Conservation (phyloP, 176 grass and related monocot genomes). For the Canna indica region DNA sequence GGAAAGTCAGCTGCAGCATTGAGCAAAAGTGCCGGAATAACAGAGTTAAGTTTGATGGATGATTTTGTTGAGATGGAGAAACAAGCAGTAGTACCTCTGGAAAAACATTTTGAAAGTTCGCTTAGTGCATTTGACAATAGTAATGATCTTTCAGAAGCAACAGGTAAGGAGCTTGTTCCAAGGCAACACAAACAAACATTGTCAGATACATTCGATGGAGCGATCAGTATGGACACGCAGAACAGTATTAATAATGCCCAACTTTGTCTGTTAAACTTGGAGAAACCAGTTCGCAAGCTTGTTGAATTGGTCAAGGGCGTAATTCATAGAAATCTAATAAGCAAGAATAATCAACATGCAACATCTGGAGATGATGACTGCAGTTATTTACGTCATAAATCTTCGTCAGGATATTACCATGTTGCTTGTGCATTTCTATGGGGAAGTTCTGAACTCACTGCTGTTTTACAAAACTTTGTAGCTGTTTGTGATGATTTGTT, state of each 20-base stretch:
- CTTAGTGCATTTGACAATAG: conserved; percentile 12
- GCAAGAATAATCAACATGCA: background rate
- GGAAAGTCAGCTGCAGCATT: conserved; percentile 29
- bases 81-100: conserved; percentile 21
- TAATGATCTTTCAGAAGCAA: conserved; percentile 9
- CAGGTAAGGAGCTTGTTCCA: background rate
- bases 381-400: background rate
- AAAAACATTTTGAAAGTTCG: conserved; percentile 6
- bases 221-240: background rate
- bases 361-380: background rate
- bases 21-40: conserved; percentile 22
- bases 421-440: conserved; percentile 9
- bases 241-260: background rate
- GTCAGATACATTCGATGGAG: background rate
- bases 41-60: conserved; percentile 42
- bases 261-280: background rate
- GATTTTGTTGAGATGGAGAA: conserved; percentile 57
- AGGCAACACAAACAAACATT: background rate
- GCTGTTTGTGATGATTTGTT: conserved; percentile 1
- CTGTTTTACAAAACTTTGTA: conserved; percentile 11
- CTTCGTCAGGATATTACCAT: background rate
- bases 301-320: conserved; percentile 7
- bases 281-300: background rate
- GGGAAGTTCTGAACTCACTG: conserved; percentile 9
- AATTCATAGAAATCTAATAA: background rate